Base-by-base conservation (phyloP, 2,329 filamentous ascomycete genomes). In the Xylariaceae sp. region DNA sequence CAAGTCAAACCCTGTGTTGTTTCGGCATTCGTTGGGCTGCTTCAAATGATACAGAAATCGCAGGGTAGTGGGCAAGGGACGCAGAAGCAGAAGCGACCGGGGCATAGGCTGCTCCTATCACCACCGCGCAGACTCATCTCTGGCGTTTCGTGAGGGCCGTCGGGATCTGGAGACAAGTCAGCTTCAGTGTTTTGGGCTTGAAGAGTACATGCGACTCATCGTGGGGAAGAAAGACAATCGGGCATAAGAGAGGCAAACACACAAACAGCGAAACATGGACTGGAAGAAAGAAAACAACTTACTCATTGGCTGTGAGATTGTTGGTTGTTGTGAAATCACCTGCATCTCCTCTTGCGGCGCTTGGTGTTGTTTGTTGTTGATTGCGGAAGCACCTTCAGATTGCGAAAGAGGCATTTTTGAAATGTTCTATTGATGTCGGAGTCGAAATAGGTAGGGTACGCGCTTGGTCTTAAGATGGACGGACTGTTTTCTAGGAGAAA, bases 11-110 rank as follows among this genome's bases (percentile, higher is more conserved):
- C 32, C 32, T 15, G 32, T 34, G n/a, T 13, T 48, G 21, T 29
- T 16, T n/a, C 39, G 9, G 1, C 36, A 12, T 41, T 13, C n/a
- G 2, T n/a, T 19, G 8, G 42, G 37, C 9, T 19, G 18, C 32
- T 36, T 46, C 53, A 65, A 44, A 65, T 65, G 41, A 65, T 64
- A 34, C 64, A 65, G 56, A 60, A 66, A 52, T 65, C 63, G 48
- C 64, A 65, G 13, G 63, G 63, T 6, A 65, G 42, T 19, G 63
- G 62, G 54, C 63, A 65, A 1, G 63, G 64, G 9, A 65, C 56
- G 45, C 61, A 64, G 62, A 65, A 65, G 53, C 64, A 65, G 48
- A 66, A 65, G 0, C 63, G 58, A n/a, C 64, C 64, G 1, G 64
- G 64, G 45, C 64, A 66, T 1, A 40, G 49, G 22, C 56, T 44